phyloP scores from a whole-genome alignment of 768 basidiomycete species.

The Tricholoma hemisulphureum region DNA sequence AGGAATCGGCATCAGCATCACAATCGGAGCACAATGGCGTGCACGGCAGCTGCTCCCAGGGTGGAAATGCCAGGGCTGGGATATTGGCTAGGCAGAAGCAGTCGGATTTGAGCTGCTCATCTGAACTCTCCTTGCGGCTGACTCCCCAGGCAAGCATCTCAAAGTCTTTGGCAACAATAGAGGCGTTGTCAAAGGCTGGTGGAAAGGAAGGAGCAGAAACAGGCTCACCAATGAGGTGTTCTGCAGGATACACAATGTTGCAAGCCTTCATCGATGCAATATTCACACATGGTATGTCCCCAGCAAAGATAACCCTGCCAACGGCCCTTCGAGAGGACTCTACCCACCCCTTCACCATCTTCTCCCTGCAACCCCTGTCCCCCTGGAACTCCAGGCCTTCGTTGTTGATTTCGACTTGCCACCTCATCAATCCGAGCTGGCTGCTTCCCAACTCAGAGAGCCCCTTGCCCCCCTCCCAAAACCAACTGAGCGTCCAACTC shows the following conservation, averaged over 20 bases:
- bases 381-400: neutral
- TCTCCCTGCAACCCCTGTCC: slow-evolving; percentile 4
- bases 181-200: too few species aligned
- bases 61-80: too few species aligned
- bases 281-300: too few species aligned
- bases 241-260: too few species aligned
- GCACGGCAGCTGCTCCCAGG: slow-evolving; percentile 31
- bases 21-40: slow-evolving; percentile 24
- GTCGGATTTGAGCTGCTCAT: slow-evolving; percentile 42
- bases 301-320: neutral
- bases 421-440: neutral
- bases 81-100: slow-evolving; percentile 38
- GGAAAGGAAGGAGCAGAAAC: too few species aligned
- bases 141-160: neutral
- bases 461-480: neutral
- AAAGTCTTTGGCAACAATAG: too few species aligned
- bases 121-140: neutral
- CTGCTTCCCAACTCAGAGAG: neutral
- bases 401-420: slow-evolving; percentile 1
- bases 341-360: slow-evolving; percentile 33
- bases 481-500: neutral
- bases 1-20: too few species aligned
- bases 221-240: too few species aligned
- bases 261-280: too few species aligned
- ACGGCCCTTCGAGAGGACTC: slow-evolving; percentile 32